Percentiles rank a stretch among this genome's conserved stretches.
phyloP scores from a whole-genome alignment of 1,284 basidiomycete genomes.

The Cerioporus squamosus region DNA sequence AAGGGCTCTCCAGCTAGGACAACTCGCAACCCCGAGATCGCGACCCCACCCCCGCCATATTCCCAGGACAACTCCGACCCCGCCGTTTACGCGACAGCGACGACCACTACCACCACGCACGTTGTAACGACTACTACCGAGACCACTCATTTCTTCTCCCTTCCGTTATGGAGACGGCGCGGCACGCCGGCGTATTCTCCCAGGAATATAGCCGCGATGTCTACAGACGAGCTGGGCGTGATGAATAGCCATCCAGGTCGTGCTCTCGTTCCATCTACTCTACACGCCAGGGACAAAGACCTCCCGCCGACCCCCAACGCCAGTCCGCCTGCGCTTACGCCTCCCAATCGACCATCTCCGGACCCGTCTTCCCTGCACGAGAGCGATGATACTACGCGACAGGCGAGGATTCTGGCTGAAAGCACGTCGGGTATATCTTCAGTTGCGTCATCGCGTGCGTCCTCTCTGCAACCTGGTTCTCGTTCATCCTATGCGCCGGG shows the following conservation, averaged over 20 bases:
- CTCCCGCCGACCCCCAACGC: conserved; percentile 64
- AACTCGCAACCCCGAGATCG: conserved; percentile 24
- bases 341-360: conserved; percentile 12
- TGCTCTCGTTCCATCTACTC: conserved; percentile 24
- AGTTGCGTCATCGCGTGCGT: conserved; percentile 21
- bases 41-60: conserved; percentile 46
- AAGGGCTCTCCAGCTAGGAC: conserved; percentile 32
- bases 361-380: conserved; percentile 8
- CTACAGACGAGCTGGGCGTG: conserved; percentile 35
- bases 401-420: conserved; percentile 4
- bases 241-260: conserved; percentile 19
- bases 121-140: conserved; percentile 55
- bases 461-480: conserved; percentile 20
- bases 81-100: conserved; percentile 49
- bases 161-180: conserved; percentile 67
- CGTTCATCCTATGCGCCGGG: conserved; percentile 27
- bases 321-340: conserved; percentile 22
- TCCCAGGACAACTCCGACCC: conserved; percentile 38
- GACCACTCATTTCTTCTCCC: conserved; percentile 64
- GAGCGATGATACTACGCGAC: conserved; percentile 9
- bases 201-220: conserved; percentile 25
- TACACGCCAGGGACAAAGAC: conserved; percentile 59
- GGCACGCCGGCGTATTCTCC: conserved; percentile 23
- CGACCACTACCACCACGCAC: conserved; percentile 51
- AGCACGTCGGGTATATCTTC: conserved; percentile 13